These are phyloP conservation scores for Kuraishia floccosa DNA, from an alignment of 805 yeast species.

Conservation along the genomic window DNA sequence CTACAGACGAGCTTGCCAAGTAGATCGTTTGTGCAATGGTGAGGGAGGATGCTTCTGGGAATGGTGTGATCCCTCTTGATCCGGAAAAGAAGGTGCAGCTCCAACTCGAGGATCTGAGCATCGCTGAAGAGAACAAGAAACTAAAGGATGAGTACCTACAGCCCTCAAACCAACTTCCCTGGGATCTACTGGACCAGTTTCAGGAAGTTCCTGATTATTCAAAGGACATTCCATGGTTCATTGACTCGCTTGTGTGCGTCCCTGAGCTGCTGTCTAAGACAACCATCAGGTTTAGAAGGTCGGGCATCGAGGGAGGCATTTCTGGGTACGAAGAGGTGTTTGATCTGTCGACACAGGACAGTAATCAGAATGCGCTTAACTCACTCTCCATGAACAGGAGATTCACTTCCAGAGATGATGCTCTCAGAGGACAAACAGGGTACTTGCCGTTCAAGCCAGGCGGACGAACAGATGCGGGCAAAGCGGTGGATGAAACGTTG, in stretches of 20 bases:
- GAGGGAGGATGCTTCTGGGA: too few relatives aligned
- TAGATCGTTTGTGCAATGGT: too few relatives aligned
- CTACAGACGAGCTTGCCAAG: too few relatives aligned
- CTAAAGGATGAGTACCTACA: conserved; percentile 35
- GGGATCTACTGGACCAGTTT: conserved; percentile 62
- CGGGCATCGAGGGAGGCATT: conserved; percentile 69
- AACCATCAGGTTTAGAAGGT: conserved; percentile 53
- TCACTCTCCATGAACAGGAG: conserved; percentile 67
- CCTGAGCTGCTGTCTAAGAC: conserved; percentile 62
- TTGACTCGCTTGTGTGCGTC: conserved; percentile 34
- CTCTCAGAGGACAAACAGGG: conserved; percentile 58
- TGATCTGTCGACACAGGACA: conserved; percentile 26
- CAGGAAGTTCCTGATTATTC: conserved; percentile 40
- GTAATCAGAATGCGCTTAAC: conserved; percentile 41
- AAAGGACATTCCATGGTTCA: conserved; percentile 17
- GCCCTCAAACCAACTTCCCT: conserved; percentile 52
- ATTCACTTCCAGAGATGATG: conserved; percentile 47
- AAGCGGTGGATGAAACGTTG: conserved; percentile 21
- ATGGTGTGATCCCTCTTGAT: not conserved
- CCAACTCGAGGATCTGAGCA: not conserved
- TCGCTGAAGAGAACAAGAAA: conserved; percentile 7
- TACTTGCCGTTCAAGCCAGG: conserved; percentile 92
- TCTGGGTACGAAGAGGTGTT: conserved; percentile 50
- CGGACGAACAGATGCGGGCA: conserved; percentile 31
- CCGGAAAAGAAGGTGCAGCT: not conserved